Evolutionary conservation across 78 protist genomes (phyloP).

Genomic region (Chrysochromulina tobinii): DNA sequence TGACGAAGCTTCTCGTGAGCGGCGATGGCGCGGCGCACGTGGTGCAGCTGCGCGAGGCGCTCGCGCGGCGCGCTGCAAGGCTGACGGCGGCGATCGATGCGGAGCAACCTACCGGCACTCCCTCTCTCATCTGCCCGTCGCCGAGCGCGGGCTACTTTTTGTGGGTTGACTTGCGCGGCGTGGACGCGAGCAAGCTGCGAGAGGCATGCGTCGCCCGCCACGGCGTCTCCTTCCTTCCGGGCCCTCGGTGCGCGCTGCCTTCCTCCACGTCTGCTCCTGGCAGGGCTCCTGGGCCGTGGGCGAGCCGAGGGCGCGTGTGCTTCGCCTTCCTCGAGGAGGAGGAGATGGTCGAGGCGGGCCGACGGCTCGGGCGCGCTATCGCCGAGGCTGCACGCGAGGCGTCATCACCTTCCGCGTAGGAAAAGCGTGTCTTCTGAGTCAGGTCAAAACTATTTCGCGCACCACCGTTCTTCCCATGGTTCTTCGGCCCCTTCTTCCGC

Average conservation of each 20-base stretch:
- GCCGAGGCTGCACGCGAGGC: too few species aligned
- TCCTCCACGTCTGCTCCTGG: too few species aligned
- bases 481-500: too few species aligned
- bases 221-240: conserved; percentile 23
- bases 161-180: conserved; percentile 26
- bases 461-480: too few species aligned
- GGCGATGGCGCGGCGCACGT: neutral
- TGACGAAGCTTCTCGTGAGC: neutral
- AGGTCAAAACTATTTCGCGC: too few species aligned
- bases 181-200: neutral
- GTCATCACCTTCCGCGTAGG: too few species aligned
- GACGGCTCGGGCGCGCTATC: neutral
- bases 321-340: neutral
- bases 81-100: neutral
- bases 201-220: neutral
- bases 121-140: neutral
- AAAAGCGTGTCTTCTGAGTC: too few species aligned
- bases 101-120: neutral
- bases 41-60: neutral
- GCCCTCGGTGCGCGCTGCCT: neutral
- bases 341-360: neutral
- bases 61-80: neutral
- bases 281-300: neutral
- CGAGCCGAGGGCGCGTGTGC: neutral
- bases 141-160: conserved; percentile 38